phyloP scores from a whole-genome alignment of 2,329 filamentous ascomycete species.

The Microdochium nivale region DNA sequence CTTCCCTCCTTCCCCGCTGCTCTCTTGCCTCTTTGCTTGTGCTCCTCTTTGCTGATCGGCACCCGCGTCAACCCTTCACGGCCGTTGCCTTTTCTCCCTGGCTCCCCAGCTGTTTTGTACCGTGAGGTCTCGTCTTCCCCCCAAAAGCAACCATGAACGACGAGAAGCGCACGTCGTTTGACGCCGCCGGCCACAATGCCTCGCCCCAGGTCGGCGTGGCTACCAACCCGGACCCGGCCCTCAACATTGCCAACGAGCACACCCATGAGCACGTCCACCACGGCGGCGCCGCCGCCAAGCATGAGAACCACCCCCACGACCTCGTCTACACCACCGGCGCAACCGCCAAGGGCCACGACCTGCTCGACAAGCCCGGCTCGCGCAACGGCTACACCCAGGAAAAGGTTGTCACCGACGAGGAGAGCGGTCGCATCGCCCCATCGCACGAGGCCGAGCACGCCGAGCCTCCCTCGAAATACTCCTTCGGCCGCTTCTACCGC shows the following conservation, averaged over 20 bases:
- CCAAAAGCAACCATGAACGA: conserved; percentile 3
- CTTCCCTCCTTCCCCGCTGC: background rate
- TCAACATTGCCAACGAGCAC: conserved; percentile 31
- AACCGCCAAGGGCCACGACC: conserved; percentile 26
- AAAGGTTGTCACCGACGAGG: conserved; percentile 21
- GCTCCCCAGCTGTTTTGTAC: no score
- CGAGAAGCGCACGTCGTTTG: conserved; percentile 6
- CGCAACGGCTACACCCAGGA: conserved; percentile 19
- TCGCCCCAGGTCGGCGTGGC: conserved; percentile 10
- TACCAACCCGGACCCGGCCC: conserved; percentile 15
- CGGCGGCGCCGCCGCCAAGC: conserved; percentile 22
- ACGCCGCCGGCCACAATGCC: conserved; percentile 12
- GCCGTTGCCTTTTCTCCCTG: background rate
- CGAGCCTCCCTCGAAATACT: conserved; percentile 15
- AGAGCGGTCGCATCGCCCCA: conserved; percentile 18
- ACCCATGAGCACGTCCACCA: conserved; percentile 34
- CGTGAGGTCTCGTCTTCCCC: no score
- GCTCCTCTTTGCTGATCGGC: conserved; percentile 1
- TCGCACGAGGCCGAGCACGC: conserved; percentile 6
- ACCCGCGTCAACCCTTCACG: background rate
- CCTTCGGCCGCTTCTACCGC: conserved; percentile 27
- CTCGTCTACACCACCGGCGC: conserved; percentile 37
- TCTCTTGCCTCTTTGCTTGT: background rate
- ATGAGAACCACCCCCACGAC: conserved; percentile 27
- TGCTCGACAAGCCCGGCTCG: conserved; percentile 18